phyloP scores from a whole-genome alignment of 805 yeast species.

The Sugiyamaella americana region DNA sequence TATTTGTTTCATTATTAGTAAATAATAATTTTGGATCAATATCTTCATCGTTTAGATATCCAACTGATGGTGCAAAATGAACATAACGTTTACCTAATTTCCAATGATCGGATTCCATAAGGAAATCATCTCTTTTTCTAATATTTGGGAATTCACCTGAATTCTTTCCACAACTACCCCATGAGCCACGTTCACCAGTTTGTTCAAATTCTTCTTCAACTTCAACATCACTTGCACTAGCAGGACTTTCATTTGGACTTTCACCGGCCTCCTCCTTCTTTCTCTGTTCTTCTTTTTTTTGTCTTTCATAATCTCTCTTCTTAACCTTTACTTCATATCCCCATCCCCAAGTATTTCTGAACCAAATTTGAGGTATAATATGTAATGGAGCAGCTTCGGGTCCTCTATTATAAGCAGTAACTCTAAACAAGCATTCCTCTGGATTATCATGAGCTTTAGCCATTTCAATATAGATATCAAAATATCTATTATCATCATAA shows the following conservation, averaged over 20 bases:
- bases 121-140: slow-evolving; percentile 21
- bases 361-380: slow-evolving; percentile 74
- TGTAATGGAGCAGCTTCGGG: slow-evolving; percentile 83
- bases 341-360: slow-evolving; percentile 95
- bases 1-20: slow-evolving; percentile 87
- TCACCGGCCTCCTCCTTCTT: slow-evolving; percentile 21
- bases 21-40: slow-evolving; percentile 71
- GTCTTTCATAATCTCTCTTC: not conserved
- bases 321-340: slow-evolving; percentile 40
- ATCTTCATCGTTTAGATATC: slow-evolving; percentile 49
- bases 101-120: slow-evolving; percentile 57
- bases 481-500: slow-evolving; percentile 60
- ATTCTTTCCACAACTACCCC: not conserved
- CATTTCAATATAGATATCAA: slow-evolving; percentile 84
- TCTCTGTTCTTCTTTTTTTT: not conserved
- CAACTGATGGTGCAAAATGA: slow-evolving; percentile 81
- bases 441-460: slow-evolving; percentile 79
- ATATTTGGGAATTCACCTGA: slow-evolving; percentile 6
- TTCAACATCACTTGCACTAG: slow-evolving; percentile 1
- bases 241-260: not conserved
- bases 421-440: slow-evolving; percentile 72
- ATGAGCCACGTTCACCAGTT: not conserved
- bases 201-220: not conserved
- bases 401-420: slow-evolving; percentile 84
- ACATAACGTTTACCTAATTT: slow-evolving; percentile 62